Percentiles rank a stretch among this genome's conserved stretches.
Evolutionary conservation across 441 rosid species (phyloP).

Genomic region (Arabidopsis hybrid): DNA sequence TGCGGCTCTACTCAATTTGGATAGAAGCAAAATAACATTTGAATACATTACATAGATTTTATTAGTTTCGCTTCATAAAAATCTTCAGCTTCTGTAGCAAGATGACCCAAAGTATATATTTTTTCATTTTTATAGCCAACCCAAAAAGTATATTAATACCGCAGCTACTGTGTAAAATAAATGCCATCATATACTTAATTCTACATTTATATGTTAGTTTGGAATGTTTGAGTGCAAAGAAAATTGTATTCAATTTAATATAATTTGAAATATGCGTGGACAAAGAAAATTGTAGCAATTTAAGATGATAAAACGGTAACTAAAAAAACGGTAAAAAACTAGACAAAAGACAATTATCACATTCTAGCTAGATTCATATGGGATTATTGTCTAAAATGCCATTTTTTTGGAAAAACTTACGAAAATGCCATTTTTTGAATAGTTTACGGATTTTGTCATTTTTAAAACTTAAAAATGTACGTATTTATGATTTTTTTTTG

Average conservation of each 20-base stretch:
- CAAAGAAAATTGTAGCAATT: background rate
- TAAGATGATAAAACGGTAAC: background rate
- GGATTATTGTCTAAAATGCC: no score
- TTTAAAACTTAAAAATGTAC: no score
- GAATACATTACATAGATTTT: background rate
- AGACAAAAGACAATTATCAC: constrained; percentile 9
- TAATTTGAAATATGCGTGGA: background rate
- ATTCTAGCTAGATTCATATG: no score
- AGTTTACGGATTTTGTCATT: no score
- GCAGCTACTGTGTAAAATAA: background rate
- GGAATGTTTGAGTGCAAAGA: background rate
- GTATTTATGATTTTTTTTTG: no score
- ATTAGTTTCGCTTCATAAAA: background rate
- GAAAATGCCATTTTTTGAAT: no score
- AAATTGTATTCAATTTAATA: background rate
- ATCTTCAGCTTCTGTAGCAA: constrained; percentile 13
- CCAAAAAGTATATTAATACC: background rate
- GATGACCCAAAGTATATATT: background rate
- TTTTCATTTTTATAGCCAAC: background rate
- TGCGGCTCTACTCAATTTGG: constrained; percentile 17
- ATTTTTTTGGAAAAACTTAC: no score
- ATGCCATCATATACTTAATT: background rate
- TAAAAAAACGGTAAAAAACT: background rate
- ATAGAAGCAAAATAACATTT: constrained; percentile 10
- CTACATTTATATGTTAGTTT: background rate